Percentiles rank a stretch among this genome's conserved stretches.
Conservation (phyloP, 1,284 basidiomycete genomes). For the Trichosporon sp. region DNA sequence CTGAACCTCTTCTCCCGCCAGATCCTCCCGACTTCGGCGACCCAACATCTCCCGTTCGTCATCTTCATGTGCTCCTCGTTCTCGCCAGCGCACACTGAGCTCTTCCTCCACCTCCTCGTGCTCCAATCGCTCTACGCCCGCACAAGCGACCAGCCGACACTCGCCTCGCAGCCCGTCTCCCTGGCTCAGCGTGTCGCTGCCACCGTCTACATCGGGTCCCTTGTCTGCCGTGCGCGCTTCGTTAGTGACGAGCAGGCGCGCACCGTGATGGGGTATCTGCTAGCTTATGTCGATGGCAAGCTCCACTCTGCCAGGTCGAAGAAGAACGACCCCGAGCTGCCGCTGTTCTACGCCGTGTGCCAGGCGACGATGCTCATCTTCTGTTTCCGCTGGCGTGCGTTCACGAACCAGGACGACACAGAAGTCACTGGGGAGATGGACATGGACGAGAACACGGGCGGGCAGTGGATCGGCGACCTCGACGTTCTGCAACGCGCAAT, state of each 20-base stretch:
- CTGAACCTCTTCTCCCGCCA: slow-evolving; percentile 88
- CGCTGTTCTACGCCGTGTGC: slow-evolving; percentile 84
- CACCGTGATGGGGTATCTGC: slow-evolving; percentile 74
- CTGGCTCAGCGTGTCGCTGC: slow-evolving; percentile 65
- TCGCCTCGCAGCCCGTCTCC: slow-evolving; percentile 32
- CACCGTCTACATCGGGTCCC: slow-evolving; percentile 85
- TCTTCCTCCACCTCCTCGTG: slow-evolving; percentile 89
- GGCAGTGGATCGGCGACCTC: slow-evolving; percentile 78
- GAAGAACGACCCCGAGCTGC: slow-evolving; percentile 44
- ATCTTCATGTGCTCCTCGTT: slow-evolving; percentile 93
- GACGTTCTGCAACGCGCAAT: slow-evolving; percentile 76
- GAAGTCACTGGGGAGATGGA: slow-evolving; percentile 56
- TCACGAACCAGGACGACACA: slow-evolving; percentile 20
- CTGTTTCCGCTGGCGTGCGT: slow-evolving; percentile 85
- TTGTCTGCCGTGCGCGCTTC: slow-evolving; percentile 85
- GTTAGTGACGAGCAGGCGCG: slow-evolving; percentile 72
- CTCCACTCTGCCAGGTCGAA: slow-evolving; percentile 61
- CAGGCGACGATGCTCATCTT: slow-evolving; percentile 96
- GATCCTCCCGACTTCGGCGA: slow-evolving; percentile 92
- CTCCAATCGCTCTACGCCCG: slow-evolving; percentile 77
- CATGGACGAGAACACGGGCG: slow-evolving; percentile 53
- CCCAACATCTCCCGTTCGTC: slow-evolving; percentile 94
- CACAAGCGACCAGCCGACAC: slow-evolving; percentile 54
- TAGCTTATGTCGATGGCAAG: slow-evolving; percentile 73
- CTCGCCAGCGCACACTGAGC: slow-evolving; percentile 80